These are phyloP conservation scores for Populus trichocarpa DNA, from an alignment of 441 rosid species.

Conservation along the genomic window DNA sequence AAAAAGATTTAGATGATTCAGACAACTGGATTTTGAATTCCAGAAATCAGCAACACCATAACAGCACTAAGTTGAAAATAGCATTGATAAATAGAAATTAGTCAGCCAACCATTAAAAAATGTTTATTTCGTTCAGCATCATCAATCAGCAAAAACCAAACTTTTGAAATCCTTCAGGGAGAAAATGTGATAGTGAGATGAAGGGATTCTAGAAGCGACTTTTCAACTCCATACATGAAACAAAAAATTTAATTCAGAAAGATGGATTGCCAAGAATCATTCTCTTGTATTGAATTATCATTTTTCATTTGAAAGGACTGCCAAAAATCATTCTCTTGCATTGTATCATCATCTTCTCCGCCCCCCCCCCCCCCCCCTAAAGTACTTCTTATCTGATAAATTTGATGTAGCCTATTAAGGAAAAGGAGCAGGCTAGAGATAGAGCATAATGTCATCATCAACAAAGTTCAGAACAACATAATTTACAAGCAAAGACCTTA, in stretches of 20 bases:
- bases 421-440: neutral
- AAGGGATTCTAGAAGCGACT: neutral
- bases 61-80: neutral
- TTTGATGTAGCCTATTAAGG: neutral
- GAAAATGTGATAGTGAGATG: neutral
- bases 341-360: neutral
- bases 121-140: neutral
- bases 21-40: constrained; percentile 2
- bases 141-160: neutral
- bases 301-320: too few relatives aligned
- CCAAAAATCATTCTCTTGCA: neutral
- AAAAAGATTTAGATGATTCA: constrained; percentile 15
- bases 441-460: neutral
- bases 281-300: neutral
- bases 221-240: neutral
- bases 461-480: neutral
- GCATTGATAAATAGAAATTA: neutral
- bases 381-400: neutral
- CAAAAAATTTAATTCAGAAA: neutral
- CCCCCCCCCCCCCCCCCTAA: neutral
- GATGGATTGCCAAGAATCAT: neutral
- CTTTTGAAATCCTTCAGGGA: neutral
- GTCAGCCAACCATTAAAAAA: neutral
- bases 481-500: constrained; percentile 26
- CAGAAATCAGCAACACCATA: constrained; percentile 2